Evolutionary conservation across 1,284 basidiomycete genomes (phyloP).

Genomic region (Anthracocystis walkeri): DNA sequence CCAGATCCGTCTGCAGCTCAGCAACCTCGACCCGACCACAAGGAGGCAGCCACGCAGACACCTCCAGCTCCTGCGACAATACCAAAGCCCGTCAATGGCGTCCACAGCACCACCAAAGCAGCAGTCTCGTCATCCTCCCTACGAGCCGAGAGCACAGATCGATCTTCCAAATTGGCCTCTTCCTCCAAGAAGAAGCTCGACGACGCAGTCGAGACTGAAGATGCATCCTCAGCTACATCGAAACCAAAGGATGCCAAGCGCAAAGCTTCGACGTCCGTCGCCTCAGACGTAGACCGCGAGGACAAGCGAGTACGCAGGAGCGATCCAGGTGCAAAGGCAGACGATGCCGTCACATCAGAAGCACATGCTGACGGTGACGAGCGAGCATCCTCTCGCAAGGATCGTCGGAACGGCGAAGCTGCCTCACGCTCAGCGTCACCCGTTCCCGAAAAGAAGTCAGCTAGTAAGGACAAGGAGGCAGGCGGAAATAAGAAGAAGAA

Average conservation of each 20-base stretch:
- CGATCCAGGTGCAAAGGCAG: slow-evolving; percentile 26
- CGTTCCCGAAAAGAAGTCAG: slow-evolving; percentile 25
- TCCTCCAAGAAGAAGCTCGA: slow-evolving; percentile 60
- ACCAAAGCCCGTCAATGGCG: slow-evolving; percentile 33
- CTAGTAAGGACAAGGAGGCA: slow-evolving; percentile 36
- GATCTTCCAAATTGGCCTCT: slow-evolving; percentile 46
- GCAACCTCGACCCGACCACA: slow-evolving; percentile 26
- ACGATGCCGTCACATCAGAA: slow-evolving; percentile 18
- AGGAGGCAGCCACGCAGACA: slow-evolving; percentile 48
- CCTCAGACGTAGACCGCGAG: slow-evolving; percentile 43
- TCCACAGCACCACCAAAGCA: slow-evolving; percentile 22
- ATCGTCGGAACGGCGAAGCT: slow-evolving; percentile 27
- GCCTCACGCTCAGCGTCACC: slow-evolving; percentile 42
- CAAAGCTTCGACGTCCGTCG: slow-evolving; percentile 46
- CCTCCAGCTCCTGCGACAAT: slow-evolving; percentile 13
- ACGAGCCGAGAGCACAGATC: slow-evolving; percentile 24
- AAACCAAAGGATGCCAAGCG: slow-evolving; percentile 50
- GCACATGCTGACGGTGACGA: slow-evolving; percentile 14
- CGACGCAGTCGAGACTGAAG: slow-evolving; percentile 30
- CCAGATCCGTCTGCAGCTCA: slow-evolving; percentile 43
- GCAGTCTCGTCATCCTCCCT: slow-evolving; percentile 11
- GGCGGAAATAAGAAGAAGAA: slow-evolving; percentile 57
- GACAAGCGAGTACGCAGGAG: slow-evolving; percentile 45
- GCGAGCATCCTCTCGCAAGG: slow-evolving; percentile 21
- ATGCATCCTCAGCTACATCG: slow-evolving; percentile 13